These are phyloP conservation scores for Pelargonium myrrhifolium DNA, from an alignment of 441 rosid genomes.

Conservation along the genomic window DNA sequence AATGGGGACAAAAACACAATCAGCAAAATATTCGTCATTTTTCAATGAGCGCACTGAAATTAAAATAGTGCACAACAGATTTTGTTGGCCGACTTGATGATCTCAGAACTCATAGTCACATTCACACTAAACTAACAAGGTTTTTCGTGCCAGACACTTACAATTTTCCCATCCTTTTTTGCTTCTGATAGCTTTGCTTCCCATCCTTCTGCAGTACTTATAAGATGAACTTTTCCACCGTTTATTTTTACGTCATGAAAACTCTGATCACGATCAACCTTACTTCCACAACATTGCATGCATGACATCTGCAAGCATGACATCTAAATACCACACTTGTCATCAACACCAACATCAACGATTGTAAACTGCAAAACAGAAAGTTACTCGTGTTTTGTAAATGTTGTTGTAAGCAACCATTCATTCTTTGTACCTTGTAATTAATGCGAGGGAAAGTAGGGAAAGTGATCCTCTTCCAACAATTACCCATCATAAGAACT, in stretches of 20 bases:
- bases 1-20: no score
- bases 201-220: constrained; percentile 39
- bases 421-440: not conserved
- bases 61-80: no score
- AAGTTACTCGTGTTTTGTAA: no score
- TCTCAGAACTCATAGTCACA: no score
- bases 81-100: no score
- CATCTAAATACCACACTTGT: not conserved
- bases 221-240: constrained; percentile 34
- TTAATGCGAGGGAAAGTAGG: not conserved
- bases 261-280: constrained; percentile 10
- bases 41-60: no score
- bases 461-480: not conserved
- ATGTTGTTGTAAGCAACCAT: no score
- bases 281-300: not conserved
- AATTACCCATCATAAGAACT: not conserved
- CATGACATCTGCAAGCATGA: not conserved
- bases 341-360: not conserved
- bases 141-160: constrained; percentile 22
- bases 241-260: constrained; percentile 20
- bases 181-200: constrained; percentile 47
- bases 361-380: not conserved
- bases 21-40: no score
- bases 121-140: not conserved
- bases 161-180: constrained; percentile 36